These are phyloP conservation scores for Cylindrotheca fusiformis DNA, from an alignment of 108 stramenopile genomes.

Conservation along the genomic window DNA sequence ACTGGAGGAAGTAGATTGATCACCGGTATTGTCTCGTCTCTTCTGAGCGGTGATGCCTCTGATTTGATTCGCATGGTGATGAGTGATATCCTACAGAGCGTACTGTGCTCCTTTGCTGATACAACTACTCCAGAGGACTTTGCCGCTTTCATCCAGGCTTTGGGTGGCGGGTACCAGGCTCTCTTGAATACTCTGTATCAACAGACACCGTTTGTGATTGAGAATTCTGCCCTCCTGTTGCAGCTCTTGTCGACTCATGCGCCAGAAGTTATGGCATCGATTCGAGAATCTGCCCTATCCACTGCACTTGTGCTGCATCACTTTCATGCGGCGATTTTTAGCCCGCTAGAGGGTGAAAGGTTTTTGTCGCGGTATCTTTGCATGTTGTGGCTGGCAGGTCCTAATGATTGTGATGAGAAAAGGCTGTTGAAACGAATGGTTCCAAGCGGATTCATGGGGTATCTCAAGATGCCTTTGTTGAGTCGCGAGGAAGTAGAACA, in stretches of 20 bases:
- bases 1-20: conserved; percentile 36
- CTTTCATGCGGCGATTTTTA: conserved; percentile 75
- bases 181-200: conserved; percentile 59
- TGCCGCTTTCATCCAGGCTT: conserved; percentile 31
- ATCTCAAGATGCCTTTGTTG: conserved; percentile 68
- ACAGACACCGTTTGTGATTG: conserved; percentile 68
- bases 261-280: conserved; percentile 42
- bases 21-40: conserved; percentile 30
- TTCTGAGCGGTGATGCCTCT: conserved; percentile 26
- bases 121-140: conserved; percentile 60
- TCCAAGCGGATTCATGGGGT: conserved; percentile 64
- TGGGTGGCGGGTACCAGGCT: conserved; percentile 49
- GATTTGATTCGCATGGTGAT: conserved; percentile 58
- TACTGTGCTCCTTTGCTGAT: conserved; percentile 59
- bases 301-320: conserved; percentile 67
- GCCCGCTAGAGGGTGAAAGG: conserved; percentile 64
- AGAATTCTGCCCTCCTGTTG: conserved; percentile 71
- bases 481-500: conserved; percentile 64
- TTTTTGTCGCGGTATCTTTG: conserved; percentile 76
- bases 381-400: conserved; percentile 73
- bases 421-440: conserved; percentile 62
- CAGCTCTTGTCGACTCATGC: conserved; percentile 57
- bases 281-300: conserved; percentile 65
- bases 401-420: conserved; percentile 61
- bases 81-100: conserved; percentile 59